Conservation (phyloP, 1,284 basidiomycete genomes). For the Moesziomyces sp. region DNA sequence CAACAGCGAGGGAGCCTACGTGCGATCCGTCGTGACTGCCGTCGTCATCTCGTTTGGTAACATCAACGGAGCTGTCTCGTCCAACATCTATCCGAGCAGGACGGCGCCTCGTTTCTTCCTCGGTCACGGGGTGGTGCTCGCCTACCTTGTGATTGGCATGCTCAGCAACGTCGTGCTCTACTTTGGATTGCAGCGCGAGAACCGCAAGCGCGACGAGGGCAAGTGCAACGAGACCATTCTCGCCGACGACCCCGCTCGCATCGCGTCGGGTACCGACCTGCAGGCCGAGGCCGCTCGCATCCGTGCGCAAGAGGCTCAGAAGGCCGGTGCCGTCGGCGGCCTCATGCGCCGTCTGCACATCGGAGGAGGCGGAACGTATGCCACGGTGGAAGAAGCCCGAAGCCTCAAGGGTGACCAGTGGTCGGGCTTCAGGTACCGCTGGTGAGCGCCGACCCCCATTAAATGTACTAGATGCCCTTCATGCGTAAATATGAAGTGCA, state of each 20-base stretch:
- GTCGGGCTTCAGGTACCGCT: slow-evolving; percentile 23
- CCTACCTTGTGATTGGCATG: slow-evolving; percentile 77
- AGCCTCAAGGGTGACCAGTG: slow-evolving; percentile 54
- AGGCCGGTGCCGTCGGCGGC: slow-evolving; percentile 17
- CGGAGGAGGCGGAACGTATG: slow-evolving; percentile 52
- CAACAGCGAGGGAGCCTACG: slow-evolving; percentile 80
- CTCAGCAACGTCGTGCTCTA: slow-evolving; percentile 72
- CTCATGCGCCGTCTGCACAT: slow-evolving; percentile 28
- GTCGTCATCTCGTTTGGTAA: slow-evolving; percentile 64
- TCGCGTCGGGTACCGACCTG: slow-evolving; percentile 27
- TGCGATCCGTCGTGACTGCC: slow-evolving; percentile 77
- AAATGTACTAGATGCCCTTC: too few relatives aligned
- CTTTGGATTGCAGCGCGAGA: slow-evolving; percentile 73
- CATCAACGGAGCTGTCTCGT: slow-evolving; percentile 74
- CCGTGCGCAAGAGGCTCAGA: slow-evolving; percentile 20
- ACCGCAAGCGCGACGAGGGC: slow-evolving; percentile 74
- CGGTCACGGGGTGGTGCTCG: slow-evolving; percentile 76
- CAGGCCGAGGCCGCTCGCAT: slow-evolving; percentile 33
- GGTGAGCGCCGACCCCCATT: not conserved
- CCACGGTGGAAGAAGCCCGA: slow-evolving; percentile 48
- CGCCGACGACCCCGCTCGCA: slow-evolving; percentile 25
- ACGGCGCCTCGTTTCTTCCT: slow-evolving; percentile 79
- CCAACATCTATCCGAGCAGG: slow-evolving; percentile 76
- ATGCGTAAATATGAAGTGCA: too few relatives aligned
- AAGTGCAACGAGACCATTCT: slow-evolving; percentile 77